phyloP scores from a whole-genome alignment of 495 filamentous ascomycete genomes.

The Tuber borchii region DNA sequence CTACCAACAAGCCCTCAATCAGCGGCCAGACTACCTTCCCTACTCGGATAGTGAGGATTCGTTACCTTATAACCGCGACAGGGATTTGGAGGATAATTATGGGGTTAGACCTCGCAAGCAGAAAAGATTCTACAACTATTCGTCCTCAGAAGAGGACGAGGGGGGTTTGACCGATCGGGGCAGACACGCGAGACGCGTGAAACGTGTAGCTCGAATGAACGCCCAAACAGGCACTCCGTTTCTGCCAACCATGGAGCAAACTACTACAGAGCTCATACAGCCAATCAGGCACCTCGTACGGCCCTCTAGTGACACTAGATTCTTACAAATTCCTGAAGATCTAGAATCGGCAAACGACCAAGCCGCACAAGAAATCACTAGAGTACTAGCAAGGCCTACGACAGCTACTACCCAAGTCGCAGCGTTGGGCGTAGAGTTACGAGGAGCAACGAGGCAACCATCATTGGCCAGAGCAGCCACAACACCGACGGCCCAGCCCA shows the following conservation, averaged over 20 bases:
- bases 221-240: not conserved
- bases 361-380: not conserved
- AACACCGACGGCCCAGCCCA: not conserved
- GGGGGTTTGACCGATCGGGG: not conserved
- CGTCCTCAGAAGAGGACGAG: not conserved
- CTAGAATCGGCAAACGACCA: no score
- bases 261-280: not conserved
- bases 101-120: not conserved
- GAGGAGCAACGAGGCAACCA: not conserved
- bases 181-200: not conserved
- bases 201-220: constrained; percentile 3
- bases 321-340: not conserved
- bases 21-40: not conserved
- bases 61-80: not conserved
- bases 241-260: not conserved
- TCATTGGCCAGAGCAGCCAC: not conserved
- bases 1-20: not conserved
- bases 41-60: not conserved
- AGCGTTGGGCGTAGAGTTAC: not conserved
- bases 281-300: not conserved
- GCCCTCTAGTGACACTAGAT: not conserved
- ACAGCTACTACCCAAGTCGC: no score
- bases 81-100: not conserved
- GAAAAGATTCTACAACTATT: not conserved
- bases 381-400: not conserved